phyloP scores from a whole-genome alignment of 352 stramenopile species.

The Phytophthora aleatoria region DNA sequence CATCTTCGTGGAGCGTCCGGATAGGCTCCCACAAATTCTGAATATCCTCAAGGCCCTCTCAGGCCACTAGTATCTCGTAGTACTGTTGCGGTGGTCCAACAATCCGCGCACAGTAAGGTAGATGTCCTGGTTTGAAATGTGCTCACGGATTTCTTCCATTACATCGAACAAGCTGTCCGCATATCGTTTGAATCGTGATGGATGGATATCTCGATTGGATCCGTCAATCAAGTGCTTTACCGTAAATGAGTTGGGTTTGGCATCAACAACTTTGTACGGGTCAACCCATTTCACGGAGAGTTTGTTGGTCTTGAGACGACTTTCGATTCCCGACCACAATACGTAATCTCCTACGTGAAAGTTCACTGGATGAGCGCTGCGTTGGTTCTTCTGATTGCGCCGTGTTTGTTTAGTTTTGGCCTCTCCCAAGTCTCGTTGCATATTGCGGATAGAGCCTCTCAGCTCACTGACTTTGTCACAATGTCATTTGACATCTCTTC shows the following conservation, averaged over 20 bases:
- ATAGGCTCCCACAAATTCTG: constrained; percentile 3
- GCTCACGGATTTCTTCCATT: no score
- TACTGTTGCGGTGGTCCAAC: background rate
- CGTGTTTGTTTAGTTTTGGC: background rate
- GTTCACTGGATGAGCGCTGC: background rate
- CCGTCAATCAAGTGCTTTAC: background rate
- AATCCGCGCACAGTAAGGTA: no score
- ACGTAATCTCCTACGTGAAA: constrained; percentile 1
- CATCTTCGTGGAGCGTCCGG: background rate
- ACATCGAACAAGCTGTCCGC: no score
- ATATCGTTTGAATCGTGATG: background rate
- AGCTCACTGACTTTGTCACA: background rate
- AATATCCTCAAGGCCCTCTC: background rate
- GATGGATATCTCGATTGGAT: background rate
- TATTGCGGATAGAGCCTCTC: background rate
- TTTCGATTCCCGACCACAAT: background rate
- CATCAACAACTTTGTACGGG: background rate
- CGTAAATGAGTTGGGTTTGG: constrained; percentile 2
- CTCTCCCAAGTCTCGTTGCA: background rate
- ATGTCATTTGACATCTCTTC: background rate
- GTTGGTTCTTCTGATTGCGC: constrained; percentile 2
- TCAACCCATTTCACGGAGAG: background rate
- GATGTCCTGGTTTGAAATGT: no score
- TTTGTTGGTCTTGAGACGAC: background rate
- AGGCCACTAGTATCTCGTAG: background rate